Conservation (phyloP, 2,329 filamentous ascomycete species). For the Bipolaris bicolor region DNA sequence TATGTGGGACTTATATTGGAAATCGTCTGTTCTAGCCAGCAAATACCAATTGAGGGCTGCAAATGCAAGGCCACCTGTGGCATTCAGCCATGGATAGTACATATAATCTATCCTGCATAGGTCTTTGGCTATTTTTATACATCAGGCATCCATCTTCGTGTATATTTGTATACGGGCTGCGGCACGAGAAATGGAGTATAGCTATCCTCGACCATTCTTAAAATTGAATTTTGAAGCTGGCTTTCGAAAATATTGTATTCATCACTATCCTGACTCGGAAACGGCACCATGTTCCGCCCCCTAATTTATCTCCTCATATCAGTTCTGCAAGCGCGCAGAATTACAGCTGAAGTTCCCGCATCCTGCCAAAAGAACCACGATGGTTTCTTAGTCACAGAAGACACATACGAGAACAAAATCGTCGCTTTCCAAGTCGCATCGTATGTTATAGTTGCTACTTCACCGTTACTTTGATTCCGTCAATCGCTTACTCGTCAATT, state of each 20-base stretch:
- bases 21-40: neutral
- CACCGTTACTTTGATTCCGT: neutral
- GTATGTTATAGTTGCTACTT: neutral
- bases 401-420: neutral
- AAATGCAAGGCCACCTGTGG: neutral
- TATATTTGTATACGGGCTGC: neutral
- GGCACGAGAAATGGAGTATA: neutral
- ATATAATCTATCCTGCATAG: neutral
- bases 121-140: neutral
- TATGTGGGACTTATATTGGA: neutral
- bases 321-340: neutral
- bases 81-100: neutral
- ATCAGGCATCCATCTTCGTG: neutral
- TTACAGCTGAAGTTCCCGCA: neutral
- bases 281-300: neutral
- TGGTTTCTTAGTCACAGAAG: neutral
- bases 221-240: neutral
- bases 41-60: neutral
- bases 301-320: neutral
- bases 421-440: neutral
- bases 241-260: neutral
- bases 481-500: neutral
- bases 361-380: neutral
- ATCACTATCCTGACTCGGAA: neutral
- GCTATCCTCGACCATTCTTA: neutral